Percentiles rank a stretch among this genome's conserved stretches.
These are phyloP conservation scores for Alternaria incomplexa DNA, from an alignment of 2,329 filamentous ascomycete species.

Conservation along the genomic window DNA sequence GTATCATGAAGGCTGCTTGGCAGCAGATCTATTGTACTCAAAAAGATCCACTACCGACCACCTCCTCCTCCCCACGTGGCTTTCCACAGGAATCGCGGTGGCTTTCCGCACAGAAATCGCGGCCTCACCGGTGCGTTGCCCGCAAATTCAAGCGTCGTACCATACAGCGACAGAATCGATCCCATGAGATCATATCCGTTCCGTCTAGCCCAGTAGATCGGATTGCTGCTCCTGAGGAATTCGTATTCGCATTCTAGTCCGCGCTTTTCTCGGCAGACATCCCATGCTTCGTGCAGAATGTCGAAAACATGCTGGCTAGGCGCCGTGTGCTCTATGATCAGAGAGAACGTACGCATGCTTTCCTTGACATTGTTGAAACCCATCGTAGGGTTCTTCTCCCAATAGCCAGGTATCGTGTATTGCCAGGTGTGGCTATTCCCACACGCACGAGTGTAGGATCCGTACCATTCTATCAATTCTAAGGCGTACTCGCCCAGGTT, in stretches of 20 bases:
- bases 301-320: background rate
- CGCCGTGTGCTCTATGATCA: background rate
- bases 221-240: background rate
- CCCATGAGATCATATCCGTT: background rate
- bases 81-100: no score
- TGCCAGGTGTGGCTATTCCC: background rate
- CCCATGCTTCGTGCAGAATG: background rate
- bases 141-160: background rate
- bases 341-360: background rate
- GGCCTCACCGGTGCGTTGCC: background rate
- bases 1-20: background rate
- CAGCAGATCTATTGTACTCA: background rate
- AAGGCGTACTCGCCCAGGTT: background rate
- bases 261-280: background rate
- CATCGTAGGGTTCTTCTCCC: background rate
- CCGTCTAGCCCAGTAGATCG: background rate
- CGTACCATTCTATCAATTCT: background rate
- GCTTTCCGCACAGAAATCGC: background rate
- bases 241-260: background rate
- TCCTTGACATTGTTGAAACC: background rate
- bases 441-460: background rate
- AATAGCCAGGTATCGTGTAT: background rate
- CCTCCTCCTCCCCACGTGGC: no score
- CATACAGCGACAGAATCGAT: background rate
- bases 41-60: no score